Conservation (phyloP, 2,329 filamentous ascomycete genomes). For the Bipolaris oryzae region DNA sequence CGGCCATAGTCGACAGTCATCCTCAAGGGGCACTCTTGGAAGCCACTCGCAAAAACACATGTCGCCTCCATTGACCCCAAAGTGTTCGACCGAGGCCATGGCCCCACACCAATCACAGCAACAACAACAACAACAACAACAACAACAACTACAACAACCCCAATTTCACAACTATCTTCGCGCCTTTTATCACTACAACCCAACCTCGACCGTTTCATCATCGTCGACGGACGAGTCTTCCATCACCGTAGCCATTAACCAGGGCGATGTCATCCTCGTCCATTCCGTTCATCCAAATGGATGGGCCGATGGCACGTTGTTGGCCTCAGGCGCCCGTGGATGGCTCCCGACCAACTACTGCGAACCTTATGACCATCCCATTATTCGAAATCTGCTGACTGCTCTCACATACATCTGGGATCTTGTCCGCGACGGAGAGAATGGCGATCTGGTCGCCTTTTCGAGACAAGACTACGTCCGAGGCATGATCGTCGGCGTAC, state of each 20-base stretch:
- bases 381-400: slow-evolving; percentile 83
- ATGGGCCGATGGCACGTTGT: slow-evolving; percentile 93
- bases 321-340: slow-evolving; percentile 83
- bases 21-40: slow-evolving; percentile 39
- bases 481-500: slow-evolving; percentile 89
- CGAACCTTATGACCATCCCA: slow-evolving; percentile 87
- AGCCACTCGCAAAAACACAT: slow-evolving; percentile 60
- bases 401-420: slow-evolving; percentile 94
- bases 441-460: slow-evolving; percentile 78
- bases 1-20: slow-evolving; percentile 42
- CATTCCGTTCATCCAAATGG: slow-evolving; percentile 98
- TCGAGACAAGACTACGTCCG: slow-evolving; percentile 93
- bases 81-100: slow-evolving; percentile 68
- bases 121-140: too few species aligned
- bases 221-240: slow-evolving; percentile 70
- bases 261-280: slow-evolving; percentile 90
- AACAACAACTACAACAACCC: slow-evolving; percentile 60
- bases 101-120: slow-evolving; percentile 48
- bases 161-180: slow-evolving; percentile 94
- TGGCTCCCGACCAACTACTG: slow-evolving; percentile 99
- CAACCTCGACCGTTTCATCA: slow-evolving; percentile 75
- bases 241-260: slow-evolving; percentile 82
- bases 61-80: slow-evolving; percentile 78
- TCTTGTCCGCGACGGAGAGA: slow-evolving; percentile 76
- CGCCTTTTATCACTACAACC: slow-evolving; percentile 91